These are phyloP conservation scores for Crepidotus variabilis DNA, from an alignment of 768 basidiomycete species.

Conservation along the genomic window DNA sequence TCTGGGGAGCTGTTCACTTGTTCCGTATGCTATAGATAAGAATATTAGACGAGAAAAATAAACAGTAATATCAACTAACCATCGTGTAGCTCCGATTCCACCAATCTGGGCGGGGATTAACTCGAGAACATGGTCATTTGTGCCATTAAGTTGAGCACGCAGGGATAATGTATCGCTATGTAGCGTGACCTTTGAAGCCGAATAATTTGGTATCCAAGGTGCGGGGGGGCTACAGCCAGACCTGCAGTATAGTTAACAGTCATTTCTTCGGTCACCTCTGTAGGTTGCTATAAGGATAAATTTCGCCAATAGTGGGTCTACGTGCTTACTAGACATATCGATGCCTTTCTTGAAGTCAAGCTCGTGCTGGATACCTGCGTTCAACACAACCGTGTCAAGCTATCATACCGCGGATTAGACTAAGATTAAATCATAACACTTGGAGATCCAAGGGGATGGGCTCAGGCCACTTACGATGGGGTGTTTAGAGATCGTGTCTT, in stretches of 20 bases:
- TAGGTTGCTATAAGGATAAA: not conserved
- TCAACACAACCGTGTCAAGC: constrained; percentile 52
- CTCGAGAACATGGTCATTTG: constrained; percentile 52
- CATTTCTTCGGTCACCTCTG: constrained; percentile 42
- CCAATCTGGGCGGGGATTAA: constrained; percentile 48
- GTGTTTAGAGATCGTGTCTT: constrained; percentile 36
- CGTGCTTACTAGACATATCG: constrained; percentile 31
- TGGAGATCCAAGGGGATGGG: not conserved
- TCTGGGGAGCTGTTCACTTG: constrained; percentile 40
- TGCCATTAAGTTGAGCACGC: constrained; percentile 40
- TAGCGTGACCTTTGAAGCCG: constrained; percentile 55
- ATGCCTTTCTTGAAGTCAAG: constrained; percentile 39
- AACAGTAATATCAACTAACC: constrained; percentile 28
- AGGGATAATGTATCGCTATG: constrained; percentile 49
- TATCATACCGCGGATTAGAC: too few species aligned
- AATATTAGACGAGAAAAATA: not conserved
- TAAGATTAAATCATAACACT: too few species aligned
- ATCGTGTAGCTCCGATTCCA: constrained; percentile 62
- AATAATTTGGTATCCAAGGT: constrained; percentile 44
- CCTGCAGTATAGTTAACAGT: constrained; percentile 53
- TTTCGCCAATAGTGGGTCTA: not conserved
- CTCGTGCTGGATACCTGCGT: constrained; percentile 49
- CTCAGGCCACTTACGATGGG: constrained; percentile 34
- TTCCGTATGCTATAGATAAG: constrained; percentile 43
- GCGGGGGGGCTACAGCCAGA: constrained; percentile 44